Evolutionary conservation across 2,329 filamentous ascomycete genomes (phyloP), one percentile per base, ranked within the genome.

Genomic region (Aspergillus thermomutatus): DNA sequence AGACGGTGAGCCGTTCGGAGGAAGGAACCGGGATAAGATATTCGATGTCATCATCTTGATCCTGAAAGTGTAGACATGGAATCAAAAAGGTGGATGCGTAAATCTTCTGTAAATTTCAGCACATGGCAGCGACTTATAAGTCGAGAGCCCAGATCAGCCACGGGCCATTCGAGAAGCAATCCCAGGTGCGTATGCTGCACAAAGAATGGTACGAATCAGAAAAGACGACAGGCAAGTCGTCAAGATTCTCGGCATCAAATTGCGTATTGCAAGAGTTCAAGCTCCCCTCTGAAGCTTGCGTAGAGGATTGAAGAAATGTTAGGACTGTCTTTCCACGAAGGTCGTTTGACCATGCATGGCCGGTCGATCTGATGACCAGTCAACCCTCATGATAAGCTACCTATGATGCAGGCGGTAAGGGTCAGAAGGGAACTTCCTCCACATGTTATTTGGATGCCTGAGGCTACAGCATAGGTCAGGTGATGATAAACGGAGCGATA

Each of bases 1-100:
- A 26, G 79, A 80, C 19, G 71, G 75, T 9, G 78, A 79, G 60
- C 79, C 77, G 46, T 76, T 75, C n/a, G 79, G 75, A 45, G 80
- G 80, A 25, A 82, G 72, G 41, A 77, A 71, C 6, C 75, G 73
- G 17, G 75, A 76, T 31, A 77, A 60, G 49, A 76, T 64, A 60
- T 76, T 77, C 28, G 74, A 77, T 59, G 72, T 69, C 73, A 76
- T 76, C 72, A 74, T 76, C 52, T 64, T 72, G 59, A 37, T 48
- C 45, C 55, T 56, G 25, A 50, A 27, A 26, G 34, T 48, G n/a
- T 52, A 26, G 10, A 50, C n/a, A 41, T 34, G 43, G 31, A 37
- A 52, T 49, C 7, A 11, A 31, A 45, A 59, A 49, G 40, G 25
- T 21, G 47, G 53, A 41, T 21, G 53, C 50, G 21, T 23, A 46